Evolutionary conservation across 306 rosid species (phyloP).

Genomic region (Lathyrus tuberosus): DNA sequence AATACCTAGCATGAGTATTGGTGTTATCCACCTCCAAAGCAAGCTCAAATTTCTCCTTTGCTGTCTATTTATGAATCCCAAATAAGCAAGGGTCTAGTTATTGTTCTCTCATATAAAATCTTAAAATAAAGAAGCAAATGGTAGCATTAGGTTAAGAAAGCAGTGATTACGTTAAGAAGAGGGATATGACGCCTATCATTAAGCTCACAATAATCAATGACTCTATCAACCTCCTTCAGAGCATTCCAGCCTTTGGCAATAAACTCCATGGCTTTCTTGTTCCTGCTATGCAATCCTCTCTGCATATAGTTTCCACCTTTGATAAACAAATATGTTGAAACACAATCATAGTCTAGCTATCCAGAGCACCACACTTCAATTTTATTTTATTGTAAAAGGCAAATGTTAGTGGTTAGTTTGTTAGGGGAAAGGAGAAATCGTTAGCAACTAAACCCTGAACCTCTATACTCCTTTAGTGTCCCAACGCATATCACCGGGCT

Average conservation of each 20-base stretch:
- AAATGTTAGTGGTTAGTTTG: not conserved
- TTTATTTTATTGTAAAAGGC: too few species aligned
- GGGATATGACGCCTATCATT: conserved; percentile 85
- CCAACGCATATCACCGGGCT: not conserved
- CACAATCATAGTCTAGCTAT: not conserved
- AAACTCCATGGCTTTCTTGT: conserved; percentile 82
- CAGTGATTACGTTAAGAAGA: conserved; percentile 59
- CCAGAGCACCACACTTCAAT: not conserved
- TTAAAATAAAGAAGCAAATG: conserved; percentile 23
- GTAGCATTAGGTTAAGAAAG: not conserved
- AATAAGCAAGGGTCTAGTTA: conserved; percentile 20
- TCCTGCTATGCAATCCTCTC: conserved; percentile 81
- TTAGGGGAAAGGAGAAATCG: not conserved
- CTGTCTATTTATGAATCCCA: conserved; percentile 52
- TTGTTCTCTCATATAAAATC: conserved; percentile 33
- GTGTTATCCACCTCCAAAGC: conserved; percentile 84
- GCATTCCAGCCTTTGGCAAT: conserved; percentile 92
- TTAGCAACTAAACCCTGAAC: not conserved
- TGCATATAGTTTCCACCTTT: conserved; percentile 33
- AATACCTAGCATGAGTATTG: conserved; percentile 83
- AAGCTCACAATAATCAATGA: conserved; percentile 76
- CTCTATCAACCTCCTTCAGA: conserved; percentile 89
- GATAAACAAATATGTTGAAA: conserved; percentile 8
- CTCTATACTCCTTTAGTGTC: not conserved
- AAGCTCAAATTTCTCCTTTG: conserved; percentile 91